A percentile compares a stretch with the other conserved stretches of the same genome.
Conservation (phyloP, 305 asterid genomes). For the Coffea humblotiana region DNA sequence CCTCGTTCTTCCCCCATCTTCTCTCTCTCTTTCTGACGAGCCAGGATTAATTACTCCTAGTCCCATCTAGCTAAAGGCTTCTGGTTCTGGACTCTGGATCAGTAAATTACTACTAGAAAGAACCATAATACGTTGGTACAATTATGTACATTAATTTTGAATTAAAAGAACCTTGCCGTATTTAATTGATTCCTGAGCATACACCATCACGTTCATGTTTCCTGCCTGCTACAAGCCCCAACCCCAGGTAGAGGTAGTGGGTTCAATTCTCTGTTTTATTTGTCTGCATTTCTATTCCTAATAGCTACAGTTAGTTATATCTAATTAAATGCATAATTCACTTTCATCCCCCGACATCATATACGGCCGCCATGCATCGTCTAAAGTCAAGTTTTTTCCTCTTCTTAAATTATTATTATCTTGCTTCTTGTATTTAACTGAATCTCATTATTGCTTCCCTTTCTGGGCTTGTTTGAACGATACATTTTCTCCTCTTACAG, state of each 20-base stretch:
- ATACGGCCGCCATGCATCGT: constrained; percentile 40
- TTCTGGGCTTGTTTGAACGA: constrained; percentile 26
- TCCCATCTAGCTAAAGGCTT: no score
- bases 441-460: constrained; percentile 22
- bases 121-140: no score
- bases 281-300: constrained; percentile 28
- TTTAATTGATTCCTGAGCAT: constrained; percentile 25
- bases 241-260: constrained; percentile 18
- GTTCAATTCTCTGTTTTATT: constrained; percentile 32
- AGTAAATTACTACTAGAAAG: no score
- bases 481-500: no score
- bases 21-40: no score
- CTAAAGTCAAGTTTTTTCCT: constrained; percentile 28
- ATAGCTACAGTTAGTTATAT: constrained; percentile 9
- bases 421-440: constrained; percentile 3
- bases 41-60: no score
- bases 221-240: constrained; percentile 23
- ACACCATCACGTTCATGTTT: neutral
- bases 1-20: constrained; percentile 3
- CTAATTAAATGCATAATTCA: constrained; percentile 37
- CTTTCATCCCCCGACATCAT: constrained; percentile 22
- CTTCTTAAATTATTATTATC: constrained; percentile 16
- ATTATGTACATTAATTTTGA: no score
- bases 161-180: neutral
- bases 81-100: no score